phyloP scores from a whole-genome alignment of 192 early-diverging fungal species.

The Coemansia sp. region DNA sequence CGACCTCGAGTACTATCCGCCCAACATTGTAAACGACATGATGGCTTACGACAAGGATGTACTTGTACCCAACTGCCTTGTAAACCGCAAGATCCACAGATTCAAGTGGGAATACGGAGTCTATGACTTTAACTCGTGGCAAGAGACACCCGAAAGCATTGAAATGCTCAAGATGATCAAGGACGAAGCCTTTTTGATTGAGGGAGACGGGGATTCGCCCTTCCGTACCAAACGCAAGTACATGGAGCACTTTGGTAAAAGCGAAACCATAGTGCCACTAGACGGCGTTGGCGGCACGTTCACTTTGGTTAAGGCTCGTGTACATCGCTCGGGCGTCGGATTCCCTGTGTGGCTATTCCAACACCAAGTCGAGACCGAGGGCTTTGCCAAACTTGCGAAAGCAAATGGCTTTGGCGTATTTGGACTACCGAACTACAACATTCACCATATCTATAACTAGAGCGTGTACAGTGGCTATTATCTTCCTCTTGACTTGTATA shows the following conservation, averaged over 20 bases:
- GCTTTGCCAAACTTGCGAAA: slow-evolving; percentile 74
- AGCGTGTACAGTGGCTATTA: not conserved
- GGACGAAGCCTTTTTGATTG: slow-evolving; percentile 45
- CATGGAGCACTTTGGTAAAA: slow-evolving; percentile 42
- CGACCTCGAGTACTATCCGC: slow-evolving; percentile 70
- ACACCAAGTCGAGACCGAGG: slow-evolving; percentile 76
- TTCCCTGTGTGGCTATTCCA: slow-evolving; percentile 67
- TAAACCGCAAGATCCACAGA: slow-evolving; percentile 41
- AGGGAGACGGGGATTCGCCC: slow-evolving; percentile 38
- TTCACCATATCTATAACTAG: slow-evolving; percentile 41
- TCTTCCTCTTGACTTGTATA: not conserved
- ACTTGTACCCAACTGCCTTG: slow-evolving; percentile 67
- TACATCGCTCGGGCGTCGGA: slow-evolving; percentile 69
- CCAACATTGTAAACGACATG: slow-evolving; percentile 62
- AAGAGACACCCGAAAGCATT: slow-evolving; percentile 63
- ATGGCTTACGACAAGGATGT: slow-evolving; percentile 71
- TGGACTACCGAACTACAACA: slow-evolving; percentile 66
- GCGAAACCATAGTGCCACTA: slow-evolving; percentile 58
- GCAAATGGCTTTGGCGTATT: slow-evolving; percentile 64
- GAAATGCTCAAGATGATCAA: slow-evolving; percentile 47
- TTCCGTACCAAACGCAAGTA: slow-evolving; percentile 49
- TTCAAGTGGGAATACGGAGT: slow-evolving; percentile 57
- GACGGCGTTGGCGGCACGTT: slow-evolving; percentile 76
- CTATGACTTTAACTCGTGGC: slow-evolving; percentile 74
- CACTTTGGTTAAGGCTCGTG: slow-evolving; percentile 65